Evolutionary conservation across 164 flowering plant species (phyloP).

Genomic region (Magnolia kwangsiensis): DNA sequence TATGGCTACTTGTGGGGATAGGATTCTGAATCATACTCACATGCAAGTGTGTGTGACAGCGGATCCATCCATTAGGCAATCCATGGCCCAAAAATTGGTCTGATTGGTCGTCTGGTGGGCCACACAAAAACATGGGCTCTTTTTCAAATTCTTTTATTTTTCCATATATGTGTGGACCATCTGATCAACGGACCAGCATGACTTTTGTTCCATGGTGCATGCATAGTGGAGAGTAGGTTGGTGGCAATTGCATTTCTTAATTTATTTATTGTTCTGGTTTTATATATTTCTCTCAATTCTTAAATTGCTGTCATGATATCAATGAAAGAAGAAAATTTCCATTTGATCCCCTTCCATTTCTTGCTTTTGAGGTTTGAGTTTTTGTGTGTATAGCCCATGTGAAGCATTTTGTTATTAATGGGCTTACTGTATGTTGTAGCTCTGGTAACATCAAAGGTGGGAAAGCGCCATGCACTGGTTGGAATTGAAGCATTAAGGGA

Average conservation of each 20-base stretch:
- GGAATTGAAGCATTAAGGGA: conserved; percentile 90
- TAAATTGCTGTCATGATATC: neutral
- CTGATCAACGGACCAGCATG: too few species aligned
- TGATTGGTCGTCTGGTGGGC: too few species aligned
- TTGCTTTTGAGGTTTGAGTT: neutral
- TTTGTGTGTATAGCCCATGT: neutral
- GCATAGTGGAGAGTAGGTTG: too few species aligned
- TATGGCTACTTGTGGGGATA: neutral
- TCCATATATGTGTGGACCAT: too few species aligned
- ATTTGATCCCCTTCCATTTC: neutral
- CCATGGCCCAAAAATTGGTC: too few species aligned
- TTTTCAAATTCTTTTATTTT: too few species aligned
- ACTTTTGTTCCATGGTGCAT: too few species aligned
- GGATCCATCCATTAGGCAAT: neutral
- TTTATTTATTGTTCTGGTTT: too few species aligned
- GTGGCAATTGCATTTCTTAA: neutral
- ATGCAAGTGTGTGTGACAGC: neutral
- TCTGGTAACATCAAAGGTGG: conserved; percentile 90
- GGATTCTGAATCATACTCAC: neutral
- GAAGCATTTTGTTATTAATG: neutral
- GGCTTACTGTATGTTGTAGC: conserved; percentile 32
- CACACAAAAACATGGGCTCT: too few species aligned
- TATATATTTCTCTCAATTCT: neutral
- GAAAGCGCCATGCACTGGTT: conserved; percentile 88
- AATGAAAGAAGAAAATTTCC: neutral